These are phyloP conservation scores for Saccharomyces eubayanus DNA, from an alignment of 805 yeast species.

Conservation along the genomic window DNA sequence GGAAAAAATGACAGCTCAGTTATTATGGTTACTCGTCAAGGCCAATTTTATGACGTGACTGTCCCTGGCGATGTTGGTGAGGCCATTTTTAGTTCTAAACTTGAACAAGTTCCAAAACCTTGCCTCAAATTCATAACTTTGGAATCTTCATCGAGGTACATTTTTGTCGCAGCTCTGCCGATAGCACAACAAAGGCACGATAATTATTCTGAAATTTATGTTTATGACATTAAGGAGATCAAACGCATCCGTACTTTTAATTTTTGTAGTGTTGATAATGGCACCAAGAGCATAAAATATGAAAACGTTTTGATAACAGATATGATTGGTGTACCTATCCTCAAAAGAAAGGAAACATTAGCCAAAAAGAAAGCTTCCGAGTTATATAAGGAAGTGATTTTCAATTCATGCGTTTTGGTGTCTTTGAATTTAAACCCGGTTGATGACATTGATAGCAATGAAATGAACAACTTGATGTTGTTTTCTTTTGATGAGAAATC, in stretches of 20 bases:
- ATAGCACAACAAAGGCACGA: neutral
- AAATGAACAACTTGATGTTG: slow-evolving; percentile 25
- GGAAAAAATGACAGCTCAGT: neutral
- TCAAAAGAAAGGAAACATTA: neutral
- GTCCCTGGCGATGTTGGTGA: neutral
- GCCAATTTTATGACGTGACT: neutral
- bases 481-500: slow-evolving; percentile 31
- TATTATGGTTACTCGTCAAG: neutral
- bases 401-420: slow-evolving; percentile 32
- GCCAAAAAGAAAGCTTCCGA: neutral
- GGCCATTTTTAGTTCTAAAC: neutral
- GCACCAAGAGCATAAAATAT: neutral
- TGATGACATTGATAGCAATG: slow-evolving; percentile 26
- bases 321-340: neutral
- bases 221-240: neutral
- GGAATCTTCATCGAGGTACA: neutral
- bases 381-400: slow-evolving; percentile 21
- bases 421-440: slow-evolving; percentile 29
- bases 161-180: neutral
- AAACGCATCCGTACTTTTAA: neutral
- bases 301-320: neutral
- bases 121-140: neutral
- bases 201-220: neutral
- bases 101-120: neutral
- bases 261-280: neutral